phyloP scores from a whole-genome alignment of 2,329 filamentous ascomycete species.

The Endoconidiophora laricicola region DNA sequence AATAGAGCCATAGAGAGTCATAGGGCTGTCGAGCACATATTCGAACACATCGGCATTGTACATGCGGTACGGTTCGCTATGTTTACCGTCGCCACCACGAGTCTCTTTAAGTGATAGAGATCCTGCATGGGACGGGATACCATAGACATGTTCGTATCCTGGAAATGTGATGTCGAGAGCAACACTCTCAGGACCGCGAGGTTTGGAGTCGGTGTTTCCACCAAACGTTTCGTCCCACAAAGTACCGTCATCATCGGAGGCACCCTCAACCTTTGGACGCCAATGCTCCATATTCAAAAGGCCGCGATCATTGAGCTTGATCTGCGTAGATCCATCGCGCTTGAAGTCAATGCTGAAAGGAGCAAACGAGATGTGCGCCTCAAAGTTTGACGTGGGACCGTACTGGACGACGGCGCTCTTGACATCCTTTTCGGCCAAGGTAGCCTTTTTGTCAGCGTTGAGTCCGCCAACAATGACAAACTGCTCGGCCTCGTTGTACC shows the following conservation, averaged over 20 bases:
- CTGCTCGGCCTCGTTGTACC: constrained; percentile 80
- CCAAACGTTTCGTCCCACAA: constrained; percentile 98
- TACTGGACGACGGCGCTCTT: constrained; percentile 61
- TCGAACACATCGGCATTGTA: constrained; percentile 98
- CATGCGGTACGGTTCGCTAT: constrained; percentile 77
- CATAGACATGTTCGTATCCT: constrained; percentile 82
- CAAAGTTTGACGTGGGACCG: constrained; percentile 57
- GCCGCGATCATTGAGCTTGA: constrained; percentile 82
- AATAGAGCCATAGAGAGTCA: constrained; percentile 96
- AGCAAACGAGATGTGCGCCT: constrained; percentile 66
- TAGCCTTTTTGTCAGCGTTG: constrained; percentile 52
- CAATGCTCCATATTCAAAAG: constrained; percentile 91
- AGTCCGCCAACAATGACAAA: constrained; percentile 77
- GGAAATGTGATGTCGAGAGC: constrained; percentile 83
- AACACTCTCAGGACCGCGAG: constrained; percentile 84
- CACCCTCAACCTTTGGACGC: constrained; percentile 51
- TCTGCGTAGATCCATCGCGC: constrained; percentile 62
- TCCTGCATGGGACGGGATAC: constrained; percentile 84
- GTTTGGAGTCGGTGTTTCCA: constrained; percentile 87
- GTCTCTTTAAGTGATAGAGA: constrained; percentile 80
- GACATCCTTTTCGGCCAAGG: constrained; percentile 48
- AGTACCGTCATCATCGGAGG: constrained; percentile 54
- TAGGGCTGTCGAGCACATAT: constrained; percentile 90
- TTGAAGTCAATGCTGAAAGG: constrained; percentile 81
- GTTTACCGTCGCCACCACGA: constrained; percentile 69